A percentile compares a stretch with the other conserved stretches of the same genome.
Evolutionary conservation across 768 basidiomycete genomes (phyloP).

Genomic region (Boletellus emodensis): DNA sequence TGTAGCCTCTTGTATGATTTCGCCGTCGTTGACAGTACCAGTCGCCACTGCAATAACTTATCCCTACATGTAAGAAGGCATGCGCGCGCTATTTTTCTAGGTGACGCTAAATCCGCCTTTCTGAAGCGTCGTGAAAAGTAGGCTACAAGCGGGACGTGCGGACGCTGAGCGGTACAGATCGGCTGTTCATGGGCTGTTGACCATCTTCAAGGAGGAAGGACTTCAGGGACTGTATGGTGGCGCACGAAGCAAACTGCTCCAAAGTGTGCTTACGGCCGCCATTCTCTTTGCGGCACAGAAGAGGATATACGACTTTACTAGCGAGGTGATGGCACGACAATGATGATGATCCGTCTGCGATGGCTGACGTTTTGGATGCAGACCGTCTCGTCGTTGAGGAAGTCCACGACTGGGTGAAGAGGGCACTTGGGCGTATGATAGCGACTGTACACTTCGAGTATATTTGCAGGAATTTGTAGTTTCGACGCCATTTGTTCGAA

Average conservation of each 20-base stretch:
- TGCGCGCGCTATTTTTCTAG: neutral
- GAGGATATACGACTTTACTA: slow-evolving; percentile 73
- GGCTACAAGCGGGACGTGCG: slow-evolving; percentile 72
- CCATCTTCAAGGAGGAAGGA: slow-evolving; percentile 77
- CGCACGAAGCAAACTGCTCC: slow-evolving; percentile 80
- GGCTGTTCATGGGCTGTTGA: slow-evolving; percentile 68
- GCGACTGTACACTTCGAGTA: neutral
- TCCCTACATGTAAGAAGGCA: slow-evolving; percentile 59
- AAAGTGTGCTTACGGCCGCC: slow-evolving; percentile 90
- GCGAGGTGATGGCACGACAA: slow-evolving; percentile 32
- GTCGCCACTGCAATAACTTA: slow-evolving; percentile 60
- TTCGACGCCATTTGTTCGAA: neutral
- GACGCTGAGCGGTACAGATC: slow-evolving; percentile 70
- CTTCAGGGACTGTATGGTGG: slow-evolving; percentile 84
- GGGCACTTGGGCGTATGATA: neutral
- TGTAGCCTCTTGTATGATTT: neutral
- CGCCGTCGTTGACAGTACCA: slow-evolving; percentile 15
- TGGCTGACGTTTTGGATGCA: slow-evolving; percentile 8
- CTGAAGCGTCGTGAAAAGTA: slow-evolving; percentile 64
- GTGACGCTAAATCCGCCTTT: neutral
- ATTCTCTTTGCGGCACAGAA: slow-evolving; percentile 90
- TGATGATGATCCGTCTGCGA: neutral
- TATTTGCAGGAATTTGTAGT: no score
- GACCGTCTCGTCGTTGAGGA: slow-evolving; percentile 13
- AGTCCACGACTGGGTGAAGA: neutral